phyloP scores from a whole-genome alignment of 163 green algal genomes.

The Chloroidium sp. region DNA sequence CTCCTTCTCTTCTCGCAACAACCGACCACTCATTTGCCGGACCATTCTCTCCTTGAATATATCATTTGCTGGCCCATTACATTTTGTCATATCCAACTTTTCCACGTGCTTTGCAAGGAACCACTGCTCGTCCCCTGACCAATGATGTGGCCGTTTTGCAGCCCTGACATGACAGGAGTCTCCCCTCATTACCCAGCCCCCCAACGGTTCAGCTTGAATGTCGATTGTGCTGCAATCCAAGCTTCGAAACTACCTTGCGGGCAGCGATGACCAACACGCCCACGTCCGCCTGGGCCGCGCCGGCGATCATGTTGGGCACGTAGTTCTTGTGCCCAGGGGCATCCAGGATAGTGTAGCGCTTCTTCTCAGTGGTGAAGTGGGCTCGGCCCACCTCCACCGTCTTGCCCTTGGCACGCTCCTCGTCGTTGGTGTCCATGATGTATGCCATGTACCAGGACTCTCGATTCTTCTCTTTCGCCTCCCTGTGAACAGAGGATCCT shows the following conservation, averaged over 20 bases:
- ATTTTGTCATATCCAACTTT: too few species aligned
- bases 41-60: too few species aligned
- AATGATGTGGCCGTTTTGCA: too few species aligned
- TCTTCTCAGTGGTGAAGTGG: conserved; percentile 92
- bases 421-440: conserved; percentile 99
- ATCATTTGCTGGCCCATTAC: too few species aligned
- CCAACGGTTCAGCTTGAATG: not conserved
- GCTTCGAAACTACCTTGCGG: conserved; percentile 34
- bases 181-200: not conserved
- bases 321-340: conserved; percentile 99
- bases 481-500: conserved; percentile 26
- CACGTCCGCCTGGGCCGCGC: conserved; percentile 82
- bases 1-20: too few species aligned
- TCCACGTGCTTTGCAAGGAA: too few species aligned
- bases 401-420: conserved; percentile 94
- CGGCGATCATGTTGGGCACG: conserved; percentile 99
- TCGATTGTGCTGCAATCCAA: not conserved
- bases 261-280: conserved; percentile 84
- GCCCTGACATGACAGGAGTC: too few species aligned
- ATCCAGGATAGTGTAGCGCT: conserved; percentile 97
- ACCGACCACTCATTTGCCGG: too few species aligned
- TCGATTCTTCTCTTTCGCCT: conserved; percentile 99
- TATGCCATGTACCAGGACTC: conserved; percentile 99
- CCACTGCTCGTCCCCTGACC: too few species aligned
- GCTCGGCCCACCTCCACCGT: conserved; percentile 82